These are phyloP conservation scores for Ganoderma resinaceum DNA, from an alignment of 1,284 basidiomycete genomes.

Conservation along the genomic window DNA sequence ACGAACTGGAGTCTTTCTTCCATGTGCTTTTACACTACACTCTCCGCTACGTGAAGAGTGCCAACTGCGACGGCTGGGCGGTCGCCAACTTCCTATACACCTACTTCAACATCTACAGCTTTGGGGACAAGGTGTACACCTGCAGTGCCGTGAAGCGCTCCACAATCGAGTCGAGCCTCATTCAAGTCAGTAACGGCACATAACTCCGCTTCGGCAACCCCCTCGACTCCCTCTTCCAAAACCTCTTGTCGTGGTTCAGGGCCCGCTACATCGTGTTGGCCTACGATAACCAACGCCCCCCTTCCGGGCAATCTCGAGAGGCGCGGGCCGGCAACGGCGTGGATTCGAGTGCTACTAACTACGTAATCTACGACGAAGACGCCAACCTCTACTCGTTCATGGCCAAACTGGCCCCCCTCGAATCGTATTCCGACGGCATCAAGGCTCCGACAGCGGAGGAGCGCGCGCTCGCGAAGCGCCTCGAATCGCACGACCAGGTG, in stretches of 20 bases:
- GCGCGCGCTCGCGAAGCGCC: not conserved
- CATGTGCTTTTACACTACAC: constrained; percentile 23
- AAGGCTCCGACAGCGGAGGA: not conserved
- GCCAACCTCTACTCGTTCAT: no score
- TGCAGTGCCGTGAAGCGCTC: not conserved
- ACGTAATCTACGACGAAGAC: not conserved
- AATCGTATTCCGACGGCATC: no score
- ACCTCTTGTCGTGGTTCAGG: constrained; percentile 12
- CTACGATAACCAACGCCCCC: not conserved
- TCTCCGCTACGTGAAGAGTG: constrained; percentile 15
- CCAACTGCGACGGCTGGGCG: not conserved
- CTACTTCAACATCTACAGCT: constrained; percentile 17
- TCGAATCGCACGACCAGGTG: not conserved
- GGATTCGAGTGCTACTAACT: no score
- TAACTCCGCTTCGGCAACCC: constrained; percentile 3
- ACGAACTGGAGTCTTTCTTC: constrained; percentile 26
- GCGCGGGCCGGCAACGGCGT: no score
- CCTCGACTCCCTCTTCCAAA: not conserved
- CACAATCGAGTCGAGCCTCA: not conserved
- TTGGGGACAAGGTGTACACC: not conserved
- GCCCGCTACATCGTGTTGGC: constrained; percentile 7
- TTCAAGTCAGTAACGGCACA: not conserved
- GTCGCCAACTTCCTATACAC: constrained; percentile 6
- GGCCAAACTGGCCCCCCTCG: not conserved
- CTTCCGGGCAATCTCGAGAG: no score